Evolutionary conservation across 2,329 filamentous ascomycete genomes (phyloP).

Genomic region (Lojkania enalia): DNA sequence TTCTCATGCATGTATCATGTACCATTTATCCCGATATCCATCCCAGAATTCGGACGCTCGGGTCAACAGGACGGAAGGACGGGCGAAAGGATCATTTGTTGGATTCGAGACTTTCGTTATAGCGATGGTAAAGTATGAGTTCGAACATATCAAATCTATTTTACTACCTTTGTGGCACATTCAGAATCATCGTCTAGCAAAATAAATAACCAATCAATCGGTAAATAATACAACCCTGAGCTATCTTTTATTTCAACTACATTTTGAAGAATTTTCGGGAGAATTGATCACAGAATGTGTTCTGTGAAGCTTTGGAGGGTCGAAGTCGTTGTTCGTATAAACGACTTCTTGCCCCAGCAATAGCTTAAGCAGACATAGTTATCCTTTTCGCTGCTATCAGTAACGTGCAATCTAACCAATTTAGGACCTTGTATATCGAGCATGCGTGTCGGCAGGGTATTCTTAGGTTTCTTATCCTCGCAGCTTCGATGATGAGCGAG

Average conservation of each 20-base stretch:
- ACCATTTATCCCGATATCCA: not conserved
- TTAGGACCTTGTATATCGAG: not conserved
- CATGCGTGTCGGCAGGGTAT: slow-evolving; percentile 1
- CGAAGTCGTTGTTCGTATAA: not conserved
- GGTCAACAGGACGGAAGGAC: not conserved
- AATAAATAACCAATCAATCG: slow-evolving; percentile 19
- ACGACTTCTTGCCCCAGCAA: not conserved
- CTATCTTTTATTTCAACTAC: slow-evolving; percentile 16
- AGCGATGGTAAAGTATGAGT: slow-evolving; percentile 5
- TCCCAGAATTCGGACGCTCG: not conserved
- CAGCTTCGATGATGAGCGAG: too few relatives aligned
- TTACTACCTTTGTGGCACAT: slow-evolving; percentile 2
- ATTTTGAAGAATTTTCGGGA: slow-evolving; percentile 21
- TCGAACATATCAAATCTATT: slow-evolving; percentile 4
- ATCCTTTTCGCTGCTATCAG: not conserved
- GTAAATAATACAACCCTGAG: slow-evolving; percentile 19
- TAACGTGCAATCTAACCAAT: not conserved
- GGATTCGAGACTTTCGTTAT: not conserved
- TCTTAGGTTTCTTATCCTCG: too few relatives aligned
- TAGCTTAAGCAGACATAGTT: slow-evolving; percentile 1
- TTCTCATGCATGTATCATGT: not conserved
- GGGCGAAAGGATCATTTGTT: not conserved
- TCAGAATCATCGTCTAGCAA: slow-evolving; percentile 5
- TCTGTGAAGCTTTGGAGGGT: not conserved
- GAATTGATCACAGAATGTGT: not conserved